A percentile compares a stretch with the other conserved stretches of the same genome.
Conservation (phyloP, 1,284 basidiomycete genomes). For the Volvariella volvacea region DNA sequence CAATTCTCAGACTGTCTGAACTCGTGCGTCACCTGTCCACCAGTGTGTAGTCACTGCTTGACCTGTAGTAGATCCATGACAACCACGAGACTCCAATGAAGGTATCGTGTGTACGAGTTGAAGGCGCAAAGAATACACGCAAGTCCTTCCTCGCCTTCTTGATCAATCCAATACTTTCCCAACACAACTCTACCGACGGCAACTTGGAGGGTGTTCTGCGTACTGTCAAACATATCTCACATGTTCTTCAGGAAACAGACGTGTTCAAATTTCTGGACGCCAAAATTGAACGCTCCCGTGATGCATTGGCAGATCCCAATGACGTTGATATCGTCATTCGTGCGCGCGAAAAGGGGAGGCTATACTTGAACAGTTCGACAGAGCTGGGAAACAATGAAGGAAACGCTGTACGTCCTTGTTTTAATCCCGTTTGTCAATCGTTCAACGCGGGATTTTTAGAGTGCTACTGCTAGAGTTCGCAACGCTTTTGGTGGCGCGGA, state of each 20-base stretch:
- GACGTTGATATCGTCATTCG: conserved; percentile 86
- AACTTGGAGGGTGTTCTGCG: conserved; percentile 61
- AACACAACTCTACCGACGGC: conserved; percentile 18
- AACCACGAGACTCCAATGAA: conserved; percentile 55
- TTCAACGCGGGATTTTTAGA: conserved; percentile 42
- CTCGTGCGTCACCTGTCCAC: conserved; percentile 43
- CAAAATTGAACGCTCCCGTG: conserved; percentile 59
- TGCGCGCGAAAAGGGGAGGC: conserved; percentile 72
- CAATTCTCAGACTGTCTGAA: conserved; percentile 60
- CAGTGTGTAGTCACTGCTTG: conserved; percentile 1
- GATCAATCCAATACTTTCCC: conserved; percentile 52
- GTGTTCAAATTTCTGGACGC: conserved; percentile 73
- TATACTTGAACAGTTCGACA: conserved; percentile 82
- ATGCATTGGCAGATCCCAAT: conserved; percentile 48
- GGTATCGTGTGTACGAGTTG: conserved; percentile 73
- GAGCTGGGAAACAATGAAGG: conserved; percentile 95
- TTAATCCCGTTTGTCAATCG: conserved; percentile 6
- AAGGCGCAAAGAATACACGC: conserved; percentile 72
- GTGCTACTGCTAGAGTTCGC: conserved; percentile 71
- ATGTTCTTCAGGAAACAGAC: conserved; percentile 62
- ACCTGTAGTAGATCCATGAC: conserved; percentile 45
- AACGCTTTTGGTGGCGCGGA: conserved; percentile 95
- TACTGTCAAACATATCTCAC: conserved; percentile 60
- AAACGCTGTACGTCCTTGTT: conserved; percentile 58
- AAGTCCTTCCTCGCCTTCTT: conserved; percentile 75